Evolutionary conservation across 192 early-diverging fungal species (phyloP), one percentile per base, ranked within the genome.

Genomic region (Coemansia sp.): DNA sequence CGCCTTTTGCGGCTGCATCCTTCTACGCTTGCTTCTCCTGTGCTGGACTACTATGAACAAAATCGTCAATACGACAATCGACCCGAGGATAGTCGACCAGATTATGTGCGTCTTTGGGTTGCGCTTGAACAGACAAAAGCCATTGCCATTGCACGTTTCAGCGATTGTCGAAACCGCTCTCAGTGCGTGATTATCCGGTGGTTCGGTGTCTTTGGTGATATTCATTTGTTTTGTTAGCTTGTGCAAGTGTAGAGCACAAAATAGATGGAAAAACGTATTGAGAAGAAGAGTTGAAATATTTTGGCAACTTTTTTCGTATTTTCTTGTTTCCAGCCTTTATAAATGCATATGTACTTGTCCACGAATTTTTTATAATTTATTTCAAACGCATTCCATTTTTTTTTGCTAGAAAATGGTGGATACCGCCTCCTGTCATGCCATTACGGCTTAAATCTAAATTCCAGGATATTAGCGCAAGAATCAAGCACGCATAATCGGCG

Each of bases 61-160:
- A 3, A 43, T 30, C 11, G 26, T 46, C 9, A 62, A 16, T 20
- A 62, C 9, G 7, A 60, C 16, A 0, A 60, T 12, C n/a, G 43
- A 62, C 2, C 41, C 61, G 0, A 62, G 41, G 14, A 62, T 46
- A 2, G 61, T 5, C 8, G 61, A 44, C 61, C 61, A 62, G 8
- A 62, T 62, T 12, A 77, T 48, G 41, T 72, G 76, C 9, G 55
- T 46, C 69, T 65, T 71, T 5, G n/a, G 35, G 11, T 63, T 67
- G 62, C 35, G 60, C 44, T 64, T 55, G 46, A 71, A 71, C n/a
- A 49, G 57, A 34, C 75, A 76, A 41, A 21, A 2, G 14, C 73
- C 73, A 15, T 53, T 48, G 20, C 46, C 51, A 20, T 66, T 67
- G 52, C 73, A 76, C 2, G 41, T 24, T 26, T 30, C 15, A 4